A percentile compares a stretch with the other conserved stretches of the same genome.
Conservation (phyloP, 768 basidiomycete genomes). For the Leucosporidium scottii region DNA sequence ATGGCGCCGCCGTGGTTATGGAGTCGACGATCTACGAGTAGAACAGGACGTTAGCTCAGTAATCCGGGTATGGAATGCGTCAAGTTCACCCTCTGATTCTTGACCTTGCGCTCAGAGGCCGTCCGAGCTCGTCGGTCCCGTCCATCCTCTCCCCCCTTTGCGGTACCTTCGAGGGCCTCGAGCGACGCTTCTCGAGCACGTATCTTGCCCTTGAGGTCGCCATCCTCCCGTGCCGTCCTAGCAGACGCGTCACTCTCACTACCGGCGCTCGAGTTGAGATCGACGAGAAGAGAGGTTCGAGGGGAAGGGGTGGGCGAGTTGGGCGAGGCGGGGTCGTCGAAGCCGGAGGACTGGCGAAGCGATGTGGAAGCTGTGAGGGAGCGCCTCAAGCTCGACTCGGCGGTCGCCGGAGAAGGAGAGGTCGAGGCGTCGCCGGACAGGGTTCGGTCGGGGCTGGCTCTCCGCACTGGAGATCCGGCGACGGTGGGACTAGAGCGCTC, state of each 20-base stretch:
- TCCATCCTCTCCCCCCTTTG: not conserved
- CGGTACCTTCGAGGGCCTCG: not conserved
- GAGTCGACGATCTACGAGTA: conserved; percentile 17
- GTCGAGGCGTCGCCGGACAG: not conserved
- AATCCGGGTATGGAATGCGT: no score
- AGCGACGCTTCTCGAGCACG: not conserved
- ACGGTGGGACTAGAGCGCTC: conserved; percentile 6
- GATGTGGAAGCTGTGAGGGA: not conserved
- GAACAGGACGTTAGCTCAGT: no score
- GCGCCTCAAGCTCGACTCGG: not conserved
- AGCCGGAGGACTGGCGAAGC: not conserved
- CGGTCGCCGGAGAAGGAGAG: not conserved
- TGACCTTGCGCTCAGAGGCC: conserved; percentile 1
- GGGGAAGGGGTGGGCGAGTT: not conserved
- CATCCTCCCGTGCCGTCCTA: not conserved
- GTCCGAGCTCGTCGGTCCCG: not conserved
- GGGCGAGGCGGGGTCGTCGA: not conserved
- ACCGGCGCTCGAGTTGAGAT: not conserved
- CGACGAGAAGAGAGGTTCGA: not conserved
- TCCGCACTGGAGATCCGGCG: not conserved
- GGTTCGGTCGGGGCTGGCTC: not conserved
- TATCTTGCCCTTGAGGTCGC: not conserved
- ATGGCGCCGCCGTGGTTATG: conserved; percentile 3
- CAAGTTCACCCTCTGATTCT: conserved; percentile 18
- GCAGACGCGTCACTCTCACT: conserved; percentile 2